Conservation (phyloP, 768 basidiomycete species). For the Boletus insuetus region DNA sequence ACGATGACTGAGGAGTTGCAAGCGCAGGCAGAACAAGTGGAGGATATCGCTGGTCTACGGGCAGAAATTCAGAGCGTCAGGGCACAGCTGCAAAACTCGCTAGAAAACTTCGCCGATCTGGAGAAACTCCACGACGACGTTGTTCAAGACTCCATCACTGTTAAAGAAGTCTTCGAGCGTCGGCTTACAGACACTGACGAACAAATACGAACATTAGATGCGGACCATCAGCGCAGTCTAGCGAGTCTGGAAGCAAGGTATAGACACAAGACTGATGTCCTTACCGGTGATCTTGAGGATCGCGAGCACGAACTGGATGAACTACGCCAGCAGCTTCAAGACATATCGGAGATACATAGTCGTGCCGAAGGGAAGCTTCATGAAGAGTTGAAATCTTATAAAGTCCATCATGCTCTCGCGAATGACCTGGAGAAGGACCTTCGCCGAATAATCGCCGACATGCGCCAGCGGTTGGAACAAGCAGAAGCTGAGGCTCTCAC, state of each 20-base stretch:
- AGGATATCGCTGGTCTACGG: constrained; percentile 21
- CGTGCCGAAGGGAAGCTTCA: constrained; percentile 30
- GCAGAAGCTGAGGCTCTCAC: constrained; percentile 34
- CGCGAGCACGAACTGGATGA: constrained; percentile 33
- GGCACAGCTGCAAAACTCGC: constrained; percentile 20
- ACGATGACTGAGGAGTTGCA: constrained; percentile 19
- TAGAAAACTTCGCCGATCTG: constrained; percentile 24
- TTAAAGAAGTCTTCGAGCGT: constrained; percentile 31
- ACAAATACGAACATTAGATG: constrained; percentile 25
- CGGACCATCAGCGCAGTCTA: constrained; percentile 19
- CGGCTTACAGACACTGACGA: constrained; percentile 26
- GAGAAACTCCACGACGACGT: constrained; percentile 25
- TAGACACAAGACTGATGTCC: constrained; percentile 31
- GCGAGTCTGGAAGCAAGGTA: constrained; percentile 34
- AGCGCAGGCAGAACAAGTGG: constrained; percentile 5
- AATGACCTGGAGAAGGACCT: constrained; percentile 36
- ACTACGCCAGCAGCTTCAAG: constrained; percentile 39
- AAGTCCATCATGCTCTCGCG: constrained; percentile 28
- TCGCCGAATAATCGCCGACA: constrained; percentile 33
- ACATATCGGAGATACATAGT: constrained; percentile 35
- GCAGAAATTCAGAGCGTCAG: constrained; percentile 26
- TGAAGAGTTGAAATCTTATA: constrained; percentile 25
- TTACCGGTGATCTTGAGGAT: constrained; percentile 39
- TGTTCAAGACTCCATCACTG: constrained; percentile 21
- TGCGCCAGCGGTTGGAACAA: constrained; percentile 42